Conservation (phyloP, 2,329 filamentous ascomycete genomes). For the Rutstroemia sydowiana region DNA sequence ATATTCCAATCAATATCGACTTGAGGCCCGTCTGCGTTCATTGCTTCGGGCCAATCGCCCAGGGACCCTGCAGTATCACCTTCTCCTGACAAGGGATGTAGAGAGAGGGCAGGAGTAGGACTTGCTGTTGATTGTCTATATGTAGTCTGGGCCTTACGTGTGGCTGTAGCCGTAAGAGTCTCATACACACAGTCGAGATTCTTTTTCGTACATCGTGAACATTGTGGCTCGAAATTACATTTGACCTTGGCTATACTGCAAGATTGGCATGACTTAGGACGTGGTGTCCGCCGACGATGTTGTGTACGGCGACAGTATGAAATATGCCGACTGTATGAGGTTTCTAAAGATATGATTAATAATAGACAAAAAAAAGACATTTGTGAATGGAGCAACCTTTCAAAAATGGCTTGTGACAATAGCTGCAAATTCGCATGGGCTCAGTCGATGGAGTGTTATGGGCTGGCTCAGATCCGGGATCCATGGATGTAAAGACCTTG, state of each 20-base stretch:
- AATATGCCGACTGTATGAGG: constrained; percentile 16
- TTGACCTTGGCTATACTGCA: constrained; percentile 22
- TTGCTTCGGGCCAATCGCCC: too few species aligned
- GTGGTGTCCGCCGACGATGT: constrained; percentile 11
- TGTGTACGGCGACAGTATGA: constrained; percentile 17
- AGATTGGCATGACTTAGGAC: constrained; percentile 18
- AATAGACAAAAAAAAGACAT: not conserved
- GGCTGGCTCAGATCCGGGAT: not conserved
- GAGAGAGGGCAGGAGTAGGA: not conserved
- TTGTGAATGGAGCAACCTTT: not conserved
- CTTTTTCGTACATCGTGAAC: constrained; percentile 17
- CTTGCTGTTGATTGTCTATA: not conserved
- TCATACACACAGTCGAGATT: constrained; percentile 21
- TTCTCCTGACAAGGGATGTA: not conserved
- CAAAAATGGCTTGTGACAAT: constrained; percentile 6
- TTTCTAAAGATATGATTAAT: not conserved
- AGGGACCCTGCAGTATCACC: too few species aligned
- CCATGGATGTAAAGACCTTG: not conserved
- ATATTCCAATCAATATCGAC: not conserved
- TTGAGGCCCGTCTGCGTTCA: too few species aligned
- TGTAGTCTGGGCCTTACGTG: constrained; percentile 32
- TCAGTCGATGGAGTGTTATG: not conserved
- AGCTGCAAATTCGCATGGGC: not conserved
- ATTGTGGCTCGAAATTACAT: constrained; percentile 17
- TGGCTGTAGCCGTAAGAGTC: constrained; percentile 26